A percentile compares a stretch with the other conserved stretches of the same genome.
Conservation (phyloP, 306 rosid genomes). For the Mimosa bimucronata region DNA sequence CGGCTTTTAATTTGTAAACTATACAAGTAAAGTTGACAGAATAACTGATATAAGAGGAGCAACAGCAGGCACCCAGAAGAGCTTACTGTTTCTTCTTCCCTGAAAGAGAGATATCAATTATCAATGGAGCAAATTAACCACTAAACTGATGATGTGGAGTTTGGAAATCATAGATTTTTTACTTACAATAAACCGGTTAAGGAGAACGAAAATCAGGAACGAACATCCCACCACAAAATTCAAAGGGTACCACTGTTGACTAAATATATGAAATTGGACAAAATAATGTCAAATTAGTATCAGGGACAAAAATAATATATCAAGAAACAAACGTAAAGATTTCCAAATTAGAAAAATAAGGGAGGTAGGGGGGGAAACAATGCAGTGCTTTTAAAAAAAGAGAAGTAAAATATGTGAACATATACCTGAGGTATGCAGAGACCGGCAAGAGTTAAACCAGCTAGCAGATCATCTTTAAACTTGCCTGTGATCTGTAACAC, state of each 20-base stretch:
- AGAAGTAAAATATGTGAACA: neutral
- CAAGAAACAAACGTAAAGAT: conserved; percentile 33
- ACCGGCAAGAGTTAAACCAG: conserved; percentile 91
- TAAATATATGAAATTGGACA: neutral
- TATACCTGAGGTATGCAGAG: conserved; percentile 90
- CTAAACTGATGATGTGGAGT: conserved; percentile 9
- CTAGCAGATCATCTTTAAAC: conserved; percentile 71
- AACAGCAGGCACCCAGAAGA: conserved; percentile 83
- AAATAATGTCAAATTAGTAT: conserved; percentile 21
- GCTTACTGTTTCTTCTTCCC: conserved; percentile 81
- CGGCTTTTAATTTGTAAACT: conserved; percentile 67
- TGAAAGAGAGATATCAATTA: conserved; percentile 40
- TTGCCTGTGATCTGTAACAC: no score
- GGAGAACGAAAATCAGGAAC: conserved; percentile 74
- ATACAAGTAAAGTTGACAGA: conserved; percentile 79
- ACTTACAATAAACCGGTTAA: conserved; percentile 71
- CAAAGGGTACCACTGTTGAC: conserved; percentile 74
- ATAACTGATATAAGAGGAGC: conserved; percentile 81
- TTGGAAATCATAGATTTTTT: neutral
- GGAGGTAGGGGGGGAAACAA: no score
- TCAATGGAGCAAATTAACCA: conserved; percentile 29
- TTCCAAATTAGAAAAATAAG: neutral
- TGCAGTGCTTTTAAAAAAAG: neutral
- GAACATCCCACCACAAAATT: conserved; percentile 77
- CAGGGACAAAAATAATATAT: neutral